Base-by-base conservation (phyloP, 331 rosid species). In the Prunus yedoensis region DNA sequence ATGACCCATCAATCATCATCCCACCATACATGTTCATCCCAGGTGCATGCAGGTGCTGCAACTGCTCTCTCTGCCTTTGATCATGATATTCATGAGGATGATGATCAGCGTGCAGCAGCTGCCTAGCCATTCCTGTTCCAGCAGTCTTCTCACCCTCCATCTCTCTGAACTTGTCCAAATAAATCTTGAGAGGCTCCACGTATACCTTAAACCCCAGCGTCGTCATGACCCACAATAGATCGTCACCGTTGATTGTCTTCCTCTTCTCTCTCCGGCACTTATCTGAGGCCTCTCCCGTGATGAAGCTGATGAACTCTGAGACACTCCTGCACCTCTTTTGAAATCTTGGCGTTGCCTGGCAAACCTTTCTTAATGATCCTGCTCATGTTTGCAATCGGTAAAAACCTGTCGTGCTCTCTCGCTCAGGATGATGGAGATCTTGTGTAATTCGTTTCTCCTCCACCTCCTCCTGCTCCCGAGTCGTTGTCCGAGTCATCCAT, bases 311-410 rank as follows among this genome's bases (percentile, higher is more conserved):
- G 78, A 88, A 90, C 89, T 90, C 93, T 0, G 86, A 86, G 0
- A 87, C 93, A 90, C 85, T 88, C 93, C 50, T 90, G 89, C 18
- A 88, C 85, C 0, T 90, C 93, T 73, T 90, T 86, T 0, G 93
- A 90, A 77, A 88, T 83, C 91, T 90, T 90, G 1, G 77, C 91
- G 83, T 81, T 88, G n/a, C 81, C 76, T 16, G 93, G 93, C 32
- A 25, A 0, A 21, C 17, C 35, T 2, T 23, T 58, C 64, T 58
- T 86, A 89, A 89, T 89, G 73, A 89, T 89, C 77, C 90, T 81
- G 65, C 88, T 86, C 75, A 84, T 88, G 89, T 88, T 84, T 3
- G 89, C 93, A 61, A 86, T 84, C 3, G 90, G 90, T 3, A 86
- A 80, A 52, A 82, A 79, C 83, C 87, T 66, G 68, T 88, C 90